Conservation (phyloP, 345 rosid species). For the Moricandia moricandioides region DNA sequence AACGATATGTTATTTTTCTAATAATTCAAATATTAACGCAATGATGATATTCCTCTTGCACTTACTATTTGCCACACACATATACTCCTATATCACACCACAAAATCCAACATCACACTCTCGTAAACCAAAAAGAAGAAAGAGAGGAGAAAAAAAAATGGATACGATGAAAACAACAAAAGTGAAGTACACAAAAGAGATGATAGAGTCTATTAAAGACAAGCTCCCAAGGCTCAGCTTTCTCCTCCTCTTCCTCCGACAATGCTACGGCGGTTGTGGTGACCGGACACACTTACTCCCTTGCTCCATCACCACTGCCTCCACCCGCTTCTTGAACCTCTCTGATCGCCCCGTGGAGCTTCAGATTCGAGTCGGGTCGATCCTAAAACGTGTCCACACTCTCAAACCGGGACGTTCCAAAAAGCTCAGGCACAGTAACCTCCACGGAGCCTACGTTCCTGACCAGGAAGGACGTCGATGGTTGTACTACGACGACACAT, state of each 20-base stretch:
- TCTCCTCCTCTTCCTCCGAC: constrained; percentile 33
- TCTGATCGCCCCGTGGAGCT: constrained; percentile 72
- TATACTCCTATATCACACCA: neutral
- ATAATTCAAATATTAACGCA: neutral
- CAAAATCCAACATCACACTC: constrained; percentile 17
- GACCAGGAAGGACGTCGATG: constrained; percentile 52
- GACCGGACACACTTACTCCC: constrained; percentile 50
- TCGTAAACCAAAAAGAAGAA: constrained; percentile 19
- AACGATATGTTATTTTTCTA: neutral
- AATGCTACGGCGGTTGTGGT: constrained; percentile 69
- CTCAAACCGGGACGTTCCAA: constrained; percentile 83
- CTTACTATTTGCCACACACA: constrained; percentile 6
- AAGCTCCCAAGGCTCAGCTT: constrained; percentile 47
- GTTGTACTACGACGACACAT: constrained; percentile 70
- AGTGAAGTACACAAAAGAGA: constrained; percentile 44
- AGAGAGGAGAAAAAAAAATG: constrained; percentile 4
- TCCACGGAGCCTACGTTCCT: constrained; percentile 57
- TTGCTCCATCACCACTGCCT: constrained; percentile 14
- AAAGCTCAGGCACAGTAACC: constrained; percentile 65
- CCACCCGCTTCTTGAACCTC: constrained; percentile 69
- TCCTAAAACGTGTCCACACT: constrained; percentile 71
- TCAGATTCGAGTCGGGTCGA: constrained; percentile 79
- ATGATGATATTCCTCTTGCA: constrained; percentile 4
- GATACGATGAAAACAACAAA: constrained; percentile 33
- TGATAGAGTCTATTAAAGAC: constrained; percentile 31